Evolutionary conservation across 1,284 basidiomycete species (phyloP).

Genomic region (Pterulicium gracile): DNA sequence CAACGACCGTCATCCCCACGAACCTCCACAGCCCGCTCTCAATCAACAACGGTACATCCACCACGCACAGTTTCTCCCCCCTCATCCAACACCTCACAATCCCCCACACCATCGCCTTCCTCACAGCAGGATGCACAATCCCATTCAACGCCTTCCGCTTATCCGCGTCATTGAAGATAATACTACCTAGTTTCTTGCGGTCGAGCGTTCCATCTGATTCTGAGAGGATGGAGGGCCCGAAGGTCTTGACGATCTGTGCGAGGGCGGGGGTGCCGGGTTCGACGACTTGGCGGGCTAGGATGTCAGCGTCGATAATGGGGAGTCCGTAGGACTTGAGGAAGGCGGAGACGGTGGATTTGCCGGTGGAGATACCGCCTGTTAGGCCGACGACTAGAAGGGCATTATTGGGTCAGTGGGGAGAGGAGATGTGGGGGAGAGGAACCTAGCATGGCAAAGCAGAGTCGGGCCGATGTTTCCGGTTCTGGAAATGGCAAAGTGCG

Average conservation of each 20-base stretch:
- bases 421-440: background rate
- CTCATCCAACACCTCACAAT: slow-evolving; percentile 67
- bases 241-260: slow-evolving; percentile 53
- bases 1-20: slow-evolving; percentile 79
- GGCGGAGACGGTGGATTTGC: slow-evolving; percentile 86
- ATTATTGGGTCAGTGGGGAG: background rate
- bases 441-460: background rate
- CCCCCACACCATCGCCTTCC: slow-evolving; percentile 61
- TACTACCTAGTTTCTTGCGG: slow-evolving; percentile 73
- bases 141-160: slow-evolving; percentile 71
- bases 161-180: slow-evolving; percentile 74
- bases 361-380: slow-evolving; percentile 94
- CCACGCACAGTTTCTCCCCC: slow-evolving; percentile 71
- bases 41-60: slow-evolving; percentile 92
- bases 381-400: slow-evolving; percentile 81
- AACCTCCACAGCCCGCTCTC: slow-evolving; percentile 84
- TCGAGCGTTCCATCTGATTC: slow-evolving; percentile 66
- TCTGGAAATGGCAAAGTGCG: too few species aligned
- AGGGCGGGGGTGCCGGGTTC: slow-evolving; percentile 76
- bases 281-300: slow-evolving; percentile 83
- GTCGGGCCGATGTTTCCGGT: background rate
- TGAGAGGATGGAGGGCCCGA: slow-evolving; percentile 67
- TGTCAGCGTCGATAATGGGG: slow-evolving; percentile 87
- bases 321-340: slow-evolving; percentile 58
- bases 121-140: slow-evolving; percentile 87